These are phyloP conservation scores for Wakefieldia striispora DNA, from an alignment of 768 basidiomycete genomes.

Conservation along the genomic window DNA sequence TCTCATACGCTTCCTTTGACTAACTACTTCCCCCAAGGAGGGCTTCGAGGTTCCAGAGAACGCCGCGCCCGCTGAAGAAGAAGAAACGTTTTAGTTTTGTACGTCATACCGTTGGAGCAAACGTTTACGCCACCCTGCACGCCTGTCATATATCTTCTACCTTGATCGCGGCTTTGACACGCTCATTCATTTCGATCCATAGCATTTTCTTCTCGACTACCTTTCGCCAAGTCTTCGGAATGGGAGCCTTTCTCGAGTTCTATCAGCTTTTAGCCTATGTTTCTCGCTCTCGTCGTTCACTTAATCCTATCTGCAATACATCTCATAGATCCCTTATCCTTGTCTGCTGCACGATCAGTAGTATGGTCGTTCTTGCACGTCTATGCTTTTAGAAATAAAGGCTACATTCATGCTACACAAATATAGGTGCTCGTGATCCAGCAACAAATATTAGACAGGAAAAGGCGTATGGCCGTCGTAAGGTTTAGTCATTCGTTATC, in stretches of 20 bases:
- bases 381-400: slow-evolving; percentile 19
- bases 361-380: background rate
- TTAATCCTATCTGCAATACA: slow-evolving; percentile 32
- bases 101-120: slow-evolving; percentile 12
- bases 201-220: slow-evolving; percentile 6
- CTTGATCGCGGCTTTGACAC: slow-evolving; percentile 12
- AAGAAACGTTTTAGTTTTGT: slow-evolving; percentile 66
- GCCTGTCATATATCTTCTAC: slow-evolving; percentile 2
- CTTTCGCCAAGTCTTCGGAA: slow-evolving; percentile 11
- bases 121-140: slow-evolving; percentile 9
- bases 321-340: slow-evolving; percentile 16
- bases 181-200: slow-evolving; percentile 16
- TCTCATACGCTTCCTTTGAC: background rate
- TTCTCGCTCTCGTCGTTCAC: slow-evolving; percentile 16
- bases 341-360: too few relatives aligned
- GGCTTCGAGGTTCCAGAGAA: slow-evolving; percentile 89
- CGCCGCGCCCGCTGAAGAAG: slow-evolving; percentile 59
- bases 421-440: slow-evolving; percentile 15
- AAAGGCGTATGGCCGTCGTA: background rate
- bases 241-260: background rate
- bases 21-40: slow-evolving; percentile 55
- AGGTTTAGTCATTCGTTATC: background rate
- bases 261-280: slow-evolving; percentile 19
- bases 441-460: slow-evolving; percentile 1
- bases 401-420: slow-evolving; percentile 29